Base-by-base conservation (phyloP, 306 rosid species). In the Canavalia ensiformis region DNA sequence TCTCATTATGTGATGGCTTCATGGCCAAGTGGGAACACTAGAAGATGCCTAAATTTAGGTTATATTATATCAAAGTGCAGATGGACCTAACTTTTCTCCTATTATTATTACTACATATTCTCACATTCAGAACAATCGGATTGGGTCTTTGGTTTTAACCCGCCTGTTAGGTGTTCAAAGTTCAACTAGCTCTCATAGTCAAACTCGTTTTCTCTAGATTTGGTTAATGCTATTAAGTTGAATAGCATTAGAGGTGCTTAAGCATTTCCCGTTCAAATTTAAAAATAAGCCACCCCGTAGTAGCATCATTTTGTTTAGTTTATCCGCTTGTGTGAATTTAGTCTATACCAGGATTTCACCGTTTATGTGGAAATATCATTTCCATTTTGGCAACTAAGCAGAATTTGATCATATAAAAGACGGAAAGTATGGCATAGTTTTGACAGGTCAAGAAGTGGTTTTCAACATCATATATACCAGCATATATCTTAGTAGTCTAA, bases 11-110 rank as follows among this genome's bases (percentile, higher is more conserved):
- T 63, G 42, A 62, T 33, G 68, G 9, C 68, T 62, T 35, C 46
- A 82, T 84, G 84, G 37, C 9, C 86, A 18, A 63, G 83, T 87
- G 87, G 84, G 88, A 89, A 84, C 77, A 70, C 82, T 33, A 58
- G 29, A 78, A 76, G 69, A 80, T 84, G 83, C 88, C 80, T 68
- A 81, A 30, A 37, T 46, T 37, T 3, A 67, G 8, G 51, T 11
- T 39, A 18, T 65, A 39, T n/a, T 12, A 56, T 54, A 52, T 60
- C 75, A 35, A 51, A 62, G 90, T 91, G 95, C 84, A 37, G 6
- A 51, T 82, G 76, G 70, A 74, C 92, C 95, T 64, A 89, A 87
- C 90, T 85, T 35, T 51, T 59, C 51, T 30, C 68, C 28, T 50
- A 25, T 4, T 46, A 52, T 18, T 9, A 34, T 60, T 42, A 5